phyloP scores from a whole-genome alignment of 805 yeast species.

The Candida wancherniae region DNA sequence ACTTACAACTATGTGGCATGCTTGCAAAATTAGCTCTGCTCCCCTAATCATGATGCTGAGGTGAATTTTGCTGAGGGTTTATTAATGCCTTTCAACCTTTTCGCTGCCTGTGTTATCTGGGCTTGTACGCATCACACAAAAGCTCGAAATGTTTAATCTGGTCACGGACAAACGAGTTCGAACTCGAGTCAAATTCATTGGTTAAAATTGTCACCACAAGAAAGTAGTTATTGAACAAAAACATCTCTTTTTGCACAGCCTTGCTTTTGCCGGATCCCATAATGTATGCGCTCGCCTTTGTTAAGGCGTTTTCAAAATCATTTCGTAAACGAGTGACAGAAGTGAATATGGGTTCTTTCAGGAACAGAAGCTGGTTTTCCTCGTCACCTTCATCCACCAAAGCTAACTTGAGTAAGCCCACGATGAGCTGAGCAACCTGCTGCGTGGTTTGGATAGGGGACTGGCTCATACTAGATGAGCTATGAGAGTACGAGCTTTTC shows the following conservation, averaged over 20 bases:
- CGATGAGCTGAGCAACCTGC: conserved; percentile 67
- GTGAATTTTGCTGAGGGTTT: no score
- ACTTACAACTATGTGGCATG: conserved; percentile 81
- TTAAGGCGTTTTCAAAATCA: conserved; percentile 75
- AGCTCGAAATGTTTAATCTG: conserved; percentile 36
- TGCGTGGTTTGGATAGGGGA: conserved; percentile 64
- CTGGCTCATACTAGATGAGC: conserved; percentile 17
- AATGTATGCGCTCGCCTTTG: conserved; percentile 54
- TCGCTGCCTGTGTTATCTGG: conserved; percentile 5
- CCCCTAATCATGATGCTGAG: conserved; percentile 1
- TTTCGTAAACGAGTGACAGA: conserved; percentile 66
- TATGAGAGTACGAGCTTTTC: conserved; percentile 17
- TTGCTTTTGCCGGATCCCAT: conserved; percentile 29
- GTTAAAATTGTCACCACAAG: conserved; percentile 54
- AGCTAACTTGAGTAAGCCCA: conserved; percentile 61
- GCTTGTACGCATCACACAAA: conserved; percentile 38
- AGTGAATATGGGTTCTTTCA: conserved; percentile 67
- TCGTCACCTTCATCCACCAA: conserved; percentile 16
- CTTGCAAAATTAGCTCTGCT: conserved; percentile 49
- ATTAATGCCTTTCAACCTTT: no score
- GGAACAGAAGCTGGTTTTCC: conserved; percentile 21
- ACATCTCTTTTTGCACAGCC: conserved; percentile 54
- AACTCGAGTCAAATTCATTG: conserved; percentile 28
- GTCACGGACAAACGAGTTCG: conserved; percentile 27
- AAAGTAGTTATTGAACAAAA: conserved; percentile 69